These are phyloP conservation scores for Neurospora sublineolata DNA, from an alignment of 495 filamentous ascomycete species.

Conservation along the genomic window DNA sequence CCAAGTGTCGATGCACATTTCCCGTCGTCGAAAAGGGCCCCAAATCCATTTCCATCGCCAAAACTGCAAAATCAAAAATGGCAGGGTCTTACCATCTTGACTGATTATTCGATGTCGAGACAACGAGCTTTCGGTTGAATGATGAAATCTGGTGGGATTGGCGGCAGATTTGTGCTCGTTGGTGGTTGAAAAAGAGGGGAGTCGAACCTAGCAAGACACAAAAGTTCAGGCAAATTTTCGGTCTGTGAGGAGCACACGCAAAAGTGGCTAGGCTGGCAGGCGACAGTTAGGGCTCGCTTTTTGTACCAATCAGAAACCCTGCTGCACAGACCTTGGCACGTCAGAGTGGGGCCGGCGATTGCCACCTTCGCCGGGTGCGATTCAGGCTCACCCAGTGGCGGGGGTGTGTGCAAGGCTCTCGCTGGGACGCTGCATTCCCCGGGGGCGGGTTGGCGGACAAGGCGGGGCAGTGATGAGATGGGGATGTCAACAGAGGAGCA, in stretches of 20 bases:
- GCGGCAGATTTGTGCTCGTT: conserved; percentile 37
- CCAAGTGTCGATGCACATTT: neutral
- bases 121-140: conserved; percentile 37
- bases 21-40: neutral
- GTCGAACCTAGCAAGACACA: conserved; percentile 19
- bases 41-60: neutral
- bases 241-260: conserved; percentile 23
- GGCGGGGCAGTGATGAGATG: neutral
- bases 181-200: conserved; percentile 23
- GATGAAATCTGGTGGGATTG: conserved; percentile 29
- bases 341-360: conserved; percentile 1
- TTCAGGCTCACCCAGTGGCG: neutral
- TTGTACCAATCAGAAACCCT: conserved; percentile 14
- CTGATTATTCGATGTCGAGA: conserved; percentile 31
- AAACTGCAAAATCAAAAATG: conserved; percentile 14
- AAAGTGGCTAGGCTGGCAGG: conserved; percentile 15
- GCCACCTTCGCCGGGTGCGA: neutral
- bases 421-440: neutral
- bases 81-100: conserved; percentile 46
- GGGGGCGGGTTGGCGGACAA: neutral
- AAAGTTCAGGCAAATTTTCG: conserved; percentile 26
- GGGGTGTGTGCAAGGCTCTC: neutral
- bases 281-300: conserved; percentile 20
- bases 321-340: conserved; percentile 6
- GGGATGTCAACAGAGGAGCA: neutral